Conservation (phyloP, 148 eudicot genomes). For the Rhododendron williamsianum region DNA sequence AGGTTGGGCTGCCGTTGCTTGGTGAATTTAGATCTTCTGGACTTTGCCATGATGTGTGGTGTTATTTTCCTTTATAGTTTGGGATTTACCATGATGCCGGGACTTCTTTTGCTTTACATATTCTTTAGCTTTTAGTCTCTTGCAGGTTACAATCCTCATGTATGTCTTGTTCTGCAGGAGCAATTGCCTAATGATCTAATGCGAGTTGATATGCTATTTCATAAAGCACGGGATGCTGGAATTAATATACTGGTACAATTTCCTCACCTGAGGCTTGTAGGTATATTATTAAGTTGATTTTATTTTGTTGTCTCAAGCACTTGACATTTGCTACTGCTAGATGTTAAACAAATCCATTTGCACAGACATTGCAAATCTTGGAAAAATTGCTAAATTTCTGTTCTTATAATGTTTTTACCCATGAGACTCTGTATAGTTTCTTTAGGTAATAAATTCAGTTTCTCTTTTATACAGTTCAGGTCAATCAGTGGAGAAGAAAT, state of each 20-base stretch:
- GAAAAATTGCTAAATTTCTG: background rate
- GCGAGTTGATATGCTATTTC: constrained; percentile 74
- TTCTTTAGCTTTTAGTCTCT: background rate
- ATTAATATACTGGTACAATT: constrained; percentile 73
- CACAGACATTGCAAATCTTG: background rate
- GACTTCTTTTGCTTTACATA: background rate
- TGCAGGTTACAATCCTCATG: background rate
- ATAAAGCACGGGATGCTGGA: constrained; percentile 70
- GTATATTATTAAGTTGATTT: background rate
- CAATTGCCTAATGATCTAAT: constrained; percentile 78
- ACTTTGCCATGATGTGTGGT: background rate
- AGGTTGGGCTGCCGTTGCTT: background rate
- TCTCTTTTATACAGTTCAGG: constrained; percentile 75
- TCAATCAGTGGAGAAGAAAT: constrained; percentile 72
- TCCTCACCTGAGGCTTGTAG: constrained; percentile 3
- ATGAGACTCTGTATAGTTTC: background rate
- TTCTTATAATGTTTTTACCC: background rate
- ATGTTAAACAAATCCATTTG: background rate
- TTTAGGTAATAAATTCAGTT: constrained; percentile 23
- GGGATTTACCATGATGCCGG: background rate
- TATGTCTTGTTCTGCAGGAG: constrained; percentile 44
- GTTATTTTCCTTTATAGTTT: background rate
- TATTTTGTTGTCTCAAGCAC: background rate
- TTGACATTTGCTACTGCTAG: background rate
- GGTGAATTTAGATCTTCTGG: constrained; percentile 3